Percentiles rank a stretch among this genome's conserved stretches.
Conservation (phyloP, 2,329 filamentous ascomycete species). For the Magnaporthiopsis incrustans region DNA sequence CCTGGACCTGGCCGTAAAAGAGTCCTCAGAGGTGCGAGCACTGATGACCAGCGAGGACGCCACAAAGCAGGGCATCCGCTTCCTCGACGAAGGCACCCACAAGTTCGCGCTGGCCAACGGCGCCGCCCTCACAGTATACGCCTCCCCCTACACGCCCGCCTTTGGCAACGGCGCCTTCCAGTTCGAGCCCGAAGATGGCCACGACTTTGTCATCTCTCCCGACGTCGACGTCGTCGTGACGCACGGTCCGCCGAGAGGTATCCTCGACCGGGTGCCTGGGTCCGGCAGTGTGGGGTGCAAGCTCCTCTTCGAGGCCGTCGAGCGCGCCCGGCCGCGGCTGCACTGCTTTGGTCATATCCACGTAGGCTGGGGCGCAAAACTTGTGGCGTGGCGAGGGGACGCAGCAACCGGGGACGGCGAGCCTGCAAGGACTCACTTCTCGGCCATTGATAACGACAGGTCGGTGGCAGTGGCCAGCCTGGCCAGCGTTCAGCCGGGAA, state of each 20-base stretch:
- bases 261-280: constrained; percentile 35
- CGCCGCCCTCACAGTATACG: constrained; percentile 38
- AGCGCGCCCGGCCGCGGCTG: constrained; percentile 32
- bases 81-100: constrained; percentile 43
- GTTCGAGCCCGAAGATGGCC: constrained; percentile 29
- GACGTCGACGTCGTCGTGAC: constrained; percentile 41
- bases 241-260: constrained; percentile 44
- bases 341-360: constrained; percentile 56
- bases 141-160: constrained; percentile 44
- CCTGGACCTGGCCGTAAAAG: background rate
- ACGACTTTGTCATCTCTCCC: constrained; percentile 36
- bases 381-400: constrained; percentile 40
- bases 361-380: constrained; percentile 48
- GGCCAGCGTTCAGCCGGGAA: constrained; percentile 13
- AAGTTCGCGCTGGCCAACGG: constrained; percentile 40
- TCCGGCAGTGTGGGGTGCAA: constrained; percentile 31
- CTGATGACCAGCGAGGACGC: background rate
- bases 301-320: constrained; percentile 37
- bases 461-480: constrained; percentile 30
- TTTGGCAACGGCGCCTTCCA: constrained; percentile 33
- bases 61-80: constrained; percentile 27
- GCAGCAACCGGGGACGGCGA: constrained; percentile 21
- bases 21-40: background rate
- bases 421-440: constrained; percentile 26
- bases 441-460: constrained; percentile 36